Base-by-base conservation (phyloP, 768 basidiomycete species). In the Kwoniella sp. region DNA sequence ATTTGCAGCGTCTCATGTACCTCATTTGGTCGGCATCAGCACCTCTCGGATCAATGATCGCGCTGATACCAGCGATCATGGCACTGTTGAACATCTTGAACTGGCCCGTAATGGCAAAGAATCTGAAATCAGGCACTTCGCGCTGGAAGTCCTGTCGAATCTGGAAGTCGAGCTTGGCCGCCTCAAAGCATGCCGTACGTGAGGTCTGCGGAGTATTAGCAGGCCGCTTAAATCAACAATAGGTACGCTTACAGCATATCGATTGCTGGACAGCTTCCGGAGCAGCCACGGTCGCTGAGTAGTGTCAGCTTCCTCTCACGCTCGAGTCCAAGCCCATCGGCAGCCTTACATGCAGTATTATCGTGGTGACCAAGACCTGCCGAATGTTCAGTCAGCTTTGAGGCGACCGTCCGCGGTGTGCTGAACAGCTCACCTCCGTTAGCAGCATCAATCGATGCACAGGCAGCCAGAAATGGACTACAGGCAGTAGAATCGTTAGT, bases 281-380 rank as follows among this genome's bases (percentile, higher is more conserved):
- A 96, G 78, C 34, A 96, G 79, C 74, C 93, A 96, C 2, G 91
- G 91, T 89, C 32, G 89, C 90, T 60, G 77, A 33, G 87, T 78
- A 12, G 87, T 89, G 38, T 53, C 34, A 55, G 19, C 33, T 12
- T 46, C 37, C 19, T 17, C 10, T 5, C 5, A 20, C 19, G 37
- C 19, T 20, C 5, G 34, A 36, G 17, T 17, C 19, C 19, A 5
- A 22, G 9, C 15, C 8, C 12, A 20, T 38, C 19, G 5, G 15
- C 19, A 5, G 1, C 51, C 65, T 64, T 39, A 69, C 67, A 39
- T 69, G 67, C 12, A 70, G 56, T 29, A 70, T 63, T 40, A 70
- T 70, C 3, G 63, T 70, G 2, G 65, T 67, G 2, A 70, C 65
- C 17, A 70, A 49, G 14, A 68, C 52, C 48, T 50, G 20, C 15